These are phyloP conservation scores for Malus sylvestris DNA, from an alignment of 306 rosid species.

Conservation along the genomic window DNA sequence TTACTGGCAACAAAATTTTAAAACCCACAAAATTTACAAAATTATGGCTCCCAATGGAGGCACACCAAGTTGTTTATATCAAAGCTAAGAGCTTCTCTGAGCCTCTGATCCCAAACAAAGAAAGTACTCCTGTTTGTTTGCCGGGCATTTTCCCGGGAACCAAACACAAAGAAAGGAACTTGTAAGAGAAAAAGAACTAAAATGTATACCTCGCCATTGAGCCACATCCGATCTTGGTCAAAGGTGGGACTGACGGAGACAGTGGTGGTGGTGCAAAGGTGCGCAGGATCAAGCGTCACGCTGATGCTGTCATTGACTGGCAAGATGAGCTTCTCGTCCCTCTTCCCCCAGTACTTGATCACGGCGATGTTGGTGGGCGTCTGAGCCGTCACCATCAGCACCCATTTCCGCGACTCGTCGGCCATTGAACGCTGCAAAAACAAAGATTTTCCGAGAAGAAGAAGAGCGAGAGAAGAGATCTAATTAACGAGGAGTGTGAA, in stretches of 20 bases:
- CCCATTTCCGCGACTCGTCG: conserved; percentile 56
- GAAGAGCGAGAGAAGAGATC: not conserved
- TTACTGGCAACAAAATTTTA: not conserved
- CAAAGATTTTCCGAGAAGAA: not conserved
- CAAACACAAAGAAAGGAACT: not conserved
- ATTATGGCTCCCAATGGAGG: not conserved
- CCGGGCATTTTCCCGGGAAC: not conserved
- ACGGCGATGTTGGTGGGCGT: conserved; percentile 98
- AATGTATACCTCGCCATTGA: conserved; percentile 62
- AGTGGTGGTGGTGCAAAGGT: conserved; percentile 91
- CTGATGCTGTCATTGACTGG: conserved; percentile 95
- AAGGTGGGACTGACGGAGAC: conserved; percentile 88
- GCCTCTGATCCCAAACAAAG: not conserved
- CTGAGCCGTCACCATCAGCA: conserved; percentile 76
- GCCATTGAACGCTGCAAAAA: conserved; percentile 18
- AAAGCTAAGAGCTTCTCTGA: not conserved
- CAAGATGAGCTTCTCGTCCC: conserved; percentile 77
- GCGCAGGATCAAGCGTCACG: conserved; percentile 86
- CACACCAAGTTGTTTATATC: not conserved
- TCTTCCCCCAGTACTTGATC: conserved; percentile 95
- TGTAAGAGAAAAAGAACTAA: not conserved
- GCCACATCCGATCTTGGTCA: conserved; percentile 91
- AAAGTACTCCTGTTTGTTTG: not conserved
- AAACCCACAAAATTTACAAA: not conserved
- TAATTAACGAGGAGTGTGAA: not conserved